Conservation (phyloP, 352 stramenopile species). For the Blastocystis sp. region DNA sequence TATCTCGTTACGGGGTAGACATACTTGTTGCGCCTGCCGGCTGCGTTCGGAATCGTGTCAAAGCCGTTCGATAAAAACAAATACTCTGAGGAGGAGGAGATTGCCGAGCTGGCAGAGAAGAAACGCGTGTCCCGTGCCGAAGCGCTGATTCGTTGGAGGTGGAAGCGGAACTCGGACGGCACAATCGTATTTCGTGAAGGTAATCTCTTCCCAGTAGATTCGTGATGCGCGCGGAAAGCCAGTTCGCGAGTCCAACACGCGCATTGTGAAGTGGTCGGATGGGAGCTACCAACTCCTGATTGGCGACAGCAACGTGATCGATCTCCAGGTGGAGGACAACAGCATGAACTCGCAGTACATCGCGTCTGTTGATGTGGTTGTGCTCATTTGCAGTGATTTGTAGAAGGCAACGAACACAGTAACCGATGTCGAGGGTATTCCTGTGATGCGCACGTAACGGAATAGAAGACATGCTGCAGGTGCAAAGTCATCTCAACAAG, state of each 20-base stretch:
- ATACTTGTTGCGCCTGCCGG: slow-evolving; percentile 31
- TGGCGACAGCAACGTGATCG: slow-evolving; percentile 52
- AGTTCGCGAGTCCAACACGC: slow-evolving; percentile 35
- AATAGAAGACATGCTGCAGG: slow-evolving; percentile 13
- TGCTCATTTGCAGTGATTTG: background rate
- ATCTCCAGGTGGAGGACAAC: slow-evolving; percentile 64
- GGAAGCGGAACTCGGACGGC: slow-evolving; percentile 51
- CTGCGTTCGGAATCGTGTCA: slow-evolving; percentile 51
- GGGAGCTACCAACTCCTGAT: slow-evolving; percentile 53
- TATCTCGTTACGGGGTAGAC: slow-evolving; percentile 10
- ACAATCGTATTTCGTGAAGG: background rate
- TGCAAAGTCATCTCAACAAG: slow-evolving; percentile 33
- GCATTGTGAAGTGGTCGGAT: slow-evolving; percentile 66
- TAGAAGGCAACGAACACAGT: slow-evolving; percentile 57
- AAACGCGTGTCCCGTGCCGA: slow-evolving; percentile 34
- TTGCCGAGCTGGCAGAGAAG: slow-evolving; percentile 49
- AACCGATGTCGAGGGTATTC: slow-evolving; percentile 24
- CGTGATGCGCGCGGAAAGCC: slow-evolving; percentile 48
- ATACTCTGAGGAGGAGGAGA: slow-evolving; percentile 50
- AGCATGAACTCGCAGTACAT: slow-evolving; percentile 41
- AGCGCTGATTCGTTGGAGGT: slow-evolving; percentile 66
- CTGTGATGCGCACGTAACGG: background rate
- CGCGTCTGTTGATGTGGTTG: slow-evolving; percentile 4
- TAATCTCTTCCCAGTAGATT: background rate
- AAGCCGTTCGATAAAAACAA: slow-evolving; percentile 29